Evolutionary conservation across 108 stramenopile species (phyloP).

Genomic region (Conticribra guillardii): DNA sequence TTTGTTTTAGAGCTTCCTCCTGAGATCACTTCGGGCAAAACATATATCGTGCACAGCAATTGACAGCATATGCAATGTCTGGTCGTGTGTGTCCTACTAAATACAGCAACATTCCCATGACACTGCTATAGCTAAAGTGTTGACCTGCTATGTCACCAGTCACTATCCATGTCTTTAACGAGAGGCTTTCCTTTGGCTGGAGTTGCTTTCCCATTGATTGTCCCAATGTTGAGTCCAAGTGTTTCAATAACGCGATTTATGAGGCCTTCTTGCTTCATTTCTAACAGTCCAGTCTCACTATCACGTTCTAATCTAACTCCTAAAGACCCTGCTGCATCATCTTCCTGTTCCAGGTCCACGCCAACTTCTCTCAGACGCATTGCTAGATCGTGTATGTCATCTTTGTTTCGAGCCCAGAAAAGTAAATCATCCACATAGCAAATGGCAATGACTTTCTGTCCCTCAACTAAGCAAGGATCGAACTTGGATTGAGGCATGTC

Average conservation of each 20-base stretch:
- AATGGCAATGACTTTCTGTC: conserved; percentile 1
- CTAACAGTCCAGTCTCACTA: neutral
- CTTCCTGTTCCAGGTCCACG: neutral
- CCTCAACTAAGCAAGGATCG: conserved; percentile 5
- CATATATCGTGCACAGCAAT: conserved; percentile 48
- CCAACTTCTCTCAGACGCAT: neutral
- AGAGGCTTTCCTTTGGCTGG: conserved; percentile 8
- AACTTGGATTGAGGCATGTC: conserved; percentile 13
- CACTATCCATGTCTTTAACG: conserved; percentile 19
- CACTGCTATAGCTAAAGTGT: conserved; percentile 25
- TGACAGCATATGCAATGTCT: conserved; percentile 39
- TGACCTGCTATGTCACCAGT: conserved; percentile 4
- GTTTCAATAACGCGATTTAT: neutral
- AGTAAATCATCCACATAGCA: conserved; percentile 16
- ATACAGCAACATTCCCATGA: conserved; percentile 49
- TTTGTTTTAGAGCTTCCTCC: conserved; percentile 40
- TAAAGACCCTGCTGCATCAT: neutral
- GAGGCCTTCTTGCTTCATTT: neutral
- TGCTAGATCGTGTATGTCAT: neutral
- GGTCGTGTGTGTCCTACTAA: conserved; percentile 28
- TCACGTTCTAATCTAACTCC: neutral
- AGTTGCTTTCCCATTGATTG: neutral
- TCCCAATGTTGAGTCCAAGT: conserved; percentile 12
- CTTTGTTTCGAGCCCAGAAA: conserved; percentile 2
- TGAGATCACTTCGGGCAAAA: conserved; percentile 40